Evolutionary conservation across 2,329 filamentous ascomycete species (phyloP), one percentile per base, ranked within the genome.

Genomic region (Plenodomus biglobosus): DNA sequence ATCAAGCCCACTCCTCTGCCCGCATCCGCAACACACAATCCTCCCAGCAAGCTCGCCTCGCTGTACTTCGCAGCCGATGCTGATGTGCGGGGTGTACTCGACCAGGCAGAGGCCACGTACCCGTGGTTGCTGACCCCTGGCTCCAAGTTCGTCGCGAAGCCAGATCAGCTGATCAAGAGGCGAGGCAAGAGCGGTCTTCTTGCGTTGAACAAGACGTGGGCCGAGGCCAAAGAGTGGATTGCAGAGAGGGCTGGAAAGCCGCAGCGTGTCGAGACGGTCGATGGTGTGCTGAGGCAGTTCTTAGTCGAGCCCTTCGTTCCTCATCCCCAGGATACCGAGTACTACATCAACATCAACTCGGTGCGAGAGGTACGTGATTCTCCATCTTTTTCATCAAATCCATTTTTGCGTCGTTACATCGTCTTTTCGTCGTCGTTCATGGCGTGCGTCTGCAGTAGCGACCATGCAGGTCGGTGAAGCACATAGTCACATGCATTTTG

Each of bases 281-380:
- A 88, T 58, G 94, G 94, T 74, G 84, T 88, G 58, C 83, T 99
- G 73, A 87, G 92, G 75, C 89, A 95, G 70, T 99, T 99, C 83
- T 82, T 99, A 60, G 92, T 99, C 64, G 94, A 99, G 85, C 94
- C 94, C 43, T 97, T 99, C 72, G 92, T 97, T 56, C 94, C 92
- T 69, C 94, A 99, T 78, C 88, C 92, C 59, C 84, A 91, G 68
- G 87, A 91, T 75, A 96, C 92, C 59, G 94, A 99, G 79, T 97
- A 97, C 82, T 99, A 99, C 80, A 96, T 99, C 82, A 96, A 96
- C 86, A 99, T 99, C 82, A 94, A 96, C 85, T 97, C 94, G 57
- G 92, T 96, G 71, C 89, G 94, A 82, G 94, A 97, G 86, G 94
- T 97, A 86, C 85, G 91, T 85, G 54, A 52, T 22, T 58, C 55